These are phyloP conservation scores for Colletotrichum theobromicola DNA, from an alignment of 2,329 filamentous ascomycete genomes.

Conservation along the genomic window DNA sequence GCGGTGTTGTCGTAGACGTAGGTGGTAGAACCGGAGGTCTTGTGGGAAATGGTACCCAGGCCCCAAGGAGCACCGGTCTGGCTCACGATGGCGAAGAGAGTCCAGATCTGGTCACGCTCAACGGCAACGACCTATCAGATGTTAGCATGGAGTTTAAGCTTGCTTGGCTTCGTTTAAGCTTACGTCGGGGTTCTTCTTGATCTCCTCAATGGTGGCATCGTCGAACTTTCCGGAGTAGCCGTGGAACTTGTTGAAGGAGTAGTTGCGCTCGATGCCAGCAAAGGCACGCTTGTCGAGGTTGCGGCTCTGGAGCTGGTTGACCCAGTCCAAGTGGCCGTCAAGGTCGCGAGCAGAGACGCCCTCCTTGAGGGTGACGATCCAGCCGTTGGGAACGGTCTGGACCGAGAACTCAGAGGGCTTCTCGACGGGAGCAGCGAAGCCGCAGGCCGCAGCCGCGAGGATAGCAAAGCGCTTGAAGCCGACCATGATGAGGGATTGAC, in stretches of 20 bases:
- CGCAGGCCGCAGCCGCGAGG: conserved; percentile 18
- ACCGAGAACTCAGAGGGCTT: not conserved
- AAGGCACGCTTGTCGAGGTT: conserved; percentile 35
- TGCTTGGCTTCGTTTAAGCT: conserved; percentile 9
- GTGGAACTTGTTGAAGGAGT: conserved; percentile 36
- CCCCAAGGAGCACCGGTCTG: conserved; percentile 47
- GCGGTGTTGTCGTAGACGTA: conserved; percentile 48
- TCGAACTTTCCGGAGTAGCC: conserved; percentile 51
- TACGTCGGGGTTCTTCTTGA: conserved; percentile 45
- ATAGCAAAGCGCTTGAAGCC: conserved; percentile 21
- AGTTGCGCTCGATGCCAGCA: conserved; percentile 14
- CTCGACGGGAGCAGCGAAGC: conserved; percentile 16
- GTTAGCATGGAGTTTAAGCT: not conserved
- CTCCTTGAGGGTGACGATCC: conserved; percentile 51
- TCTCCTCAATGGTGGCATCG: conserved; percentile 41
- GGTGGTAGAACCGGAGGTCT: conserved; percentile 33
- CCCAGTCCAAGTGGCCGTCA: conserved; percentile 33
- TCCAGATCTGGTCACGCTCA: conserved; percentile 34
- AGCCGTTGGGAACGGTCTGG: conserved; percentile 40
- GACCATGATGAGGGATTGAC: conserved; percentile 10
- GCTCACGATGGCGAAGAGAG: conserved; percentile 29
- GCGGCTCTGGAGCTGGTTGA: conserved; percentile 34
- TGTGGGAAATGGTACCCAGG: conserved; percentile 49
- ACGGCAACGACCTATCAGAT: conserved; percentile 34
- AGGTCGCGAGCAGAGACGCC: conserved; percentile 27